These are phyloP conservation scores for Leccinum imitatum DNA, from an alignment of 768 basidiomycete genomes.

Conservation along the genomic window DNA sequence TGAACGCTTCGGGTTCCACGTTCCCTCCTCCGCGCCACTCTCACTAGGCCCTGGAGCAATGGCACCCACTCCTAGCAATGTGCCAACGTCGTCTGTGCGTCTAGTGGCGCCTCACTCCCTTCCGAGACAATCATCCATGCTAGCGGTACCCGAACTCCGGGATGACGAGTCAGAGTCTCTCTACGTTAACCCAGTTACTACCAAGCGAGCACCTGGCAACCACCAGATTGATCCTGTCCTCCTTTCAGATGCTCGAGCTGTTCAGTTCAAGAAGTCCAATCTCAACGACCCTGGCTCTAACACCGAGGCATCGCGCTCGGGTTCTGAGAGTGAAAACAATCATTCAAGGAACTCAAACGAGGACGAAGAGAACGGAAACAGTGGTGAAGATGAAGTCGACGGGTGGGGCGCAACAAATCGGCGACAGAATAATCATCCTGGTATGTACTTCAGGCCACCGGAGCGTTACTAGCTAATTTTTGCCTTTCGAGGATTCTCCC, in stretches of 20 bases:
- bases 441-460: background rate
- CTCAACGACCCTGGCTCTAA: background rate
- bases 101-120: background rate
- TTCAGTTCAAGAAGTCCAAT: background rate
- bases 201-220: background rate
- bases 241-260: background rate
- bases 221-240: background rate
- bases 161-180: background rate
- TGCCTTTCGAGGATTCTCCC: background rate
- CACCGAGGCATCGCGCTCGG: background rate
- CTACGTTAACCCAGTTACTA: background rate
- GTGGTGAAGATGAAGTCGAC: background rate
- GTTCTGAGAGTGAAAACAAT: background rate
- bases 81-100: too few species aligned
- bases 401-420: background rate
- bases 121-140: background rate
- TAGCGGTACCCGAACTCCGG: background rate
- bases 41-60: too few species aligned
- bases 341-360: background rate
- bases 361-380: background rate
- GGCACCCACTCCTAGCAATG: background rate
- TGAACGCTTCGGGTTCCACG: background rate
- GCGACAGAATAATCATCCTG: background rate
- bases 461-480: background rate
- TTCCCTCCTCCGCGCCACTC: background rate